phyloP scores from a whole-genome alignment of 306 rosid genomes.

The Begonia masoniana region DNA sequence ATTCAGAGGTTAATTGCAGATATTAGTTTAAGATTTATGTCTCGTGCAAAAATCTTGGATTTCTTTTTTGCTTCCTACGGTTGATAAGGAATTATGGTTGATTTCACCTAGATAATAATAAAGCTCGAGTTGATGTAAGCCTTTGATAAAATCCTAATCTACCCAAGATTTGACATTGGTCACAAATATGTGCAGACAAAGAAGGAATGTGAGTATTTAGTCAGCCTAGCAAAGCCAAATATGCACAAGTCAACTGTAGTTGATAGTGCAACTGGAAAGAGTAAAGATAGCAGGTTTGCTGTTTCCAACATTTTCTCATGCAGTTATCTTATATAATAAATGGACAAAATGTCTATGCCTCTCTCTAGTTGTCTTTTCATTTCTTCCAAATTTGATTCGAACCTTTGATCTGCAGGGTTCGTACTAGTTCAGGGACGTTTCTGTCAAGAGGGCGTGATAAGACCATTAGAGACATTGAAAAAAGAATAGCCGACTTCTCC shows the following conservation, averaged over 20 bases:
- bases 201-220: constrained; percentile 66
- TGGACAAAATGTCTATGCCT: not conserved
- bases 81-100: not conserved
- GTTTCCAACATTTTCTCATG: constrained; percentile 3
- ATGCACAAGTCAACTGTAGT: constrained; percentile 80
- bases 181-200: constrained; percentile 41
- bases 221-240: constrained; percentile 52
- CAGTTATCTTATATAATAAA: not conserved
- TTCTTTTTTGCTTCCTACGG: no score
- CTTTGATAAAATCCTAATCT: not conserved
- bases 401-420: constrained; percentile 37
- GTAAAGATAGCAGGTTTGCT: constrained; percentile 77
- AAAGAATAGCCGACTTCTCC: constrained; percentile 63
- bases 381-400: not conserved
- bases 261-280: constrained; percentile 80
- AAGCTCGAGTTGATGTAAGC: constrained; percentile 1
- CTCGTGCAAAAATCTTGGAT: no score
- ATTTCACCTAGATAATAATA: not conserved
- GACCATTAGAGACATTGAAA: constrained; percentile 56
- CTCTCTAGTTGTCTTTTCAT: not conserved
- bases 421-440: constrained; percentile 94
- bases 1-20: not conserved
- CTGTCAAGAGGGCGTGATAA: constrained; percentile 75
- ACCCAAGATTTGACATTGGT: not conserved
- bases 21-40: not conserved